Percentiles rank a stretch among this genome's conserved stretches.
Conservation (phyloP, 495 filamentous ascomycete genomes). For the Mycothermus thermophilus region DNA sequence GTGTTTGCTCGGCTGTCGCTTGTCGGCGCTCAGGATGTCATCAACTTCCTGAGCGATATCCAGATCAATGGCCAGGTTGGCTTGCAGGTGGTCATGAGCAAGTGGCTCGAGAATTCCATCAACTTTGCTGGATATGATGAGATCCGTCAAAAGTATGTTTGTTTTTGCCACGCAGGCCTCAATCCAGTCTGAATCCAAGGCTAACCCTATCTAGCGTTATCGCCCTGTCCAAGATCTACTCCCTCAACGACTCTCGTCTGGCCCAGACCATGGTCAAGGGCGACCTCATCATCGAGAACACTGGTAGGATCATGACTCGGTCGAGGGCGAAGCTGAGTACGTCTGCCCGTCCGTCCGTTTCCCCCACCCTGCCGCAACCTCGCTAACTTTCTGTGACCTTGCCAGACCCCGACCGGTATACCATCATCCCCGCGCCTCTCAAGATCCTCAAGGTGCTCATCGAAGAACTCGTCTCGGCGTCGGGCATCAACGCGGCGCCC, state of each 20-base stretch:
- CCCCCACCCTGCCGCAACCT: neutral
- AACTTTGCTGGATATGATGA: slow-evolving; percentile 95
- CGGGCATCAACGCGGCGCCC: slow-evolving; percentile 25
- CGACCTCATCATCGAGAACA: slow-evolving; percentile 70
- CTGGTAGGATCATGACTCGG: slow-evolving; percentile 81
- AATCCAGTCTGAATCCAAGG: neutral
- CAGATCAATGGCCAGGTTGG: slow-evolving; percentile 63
- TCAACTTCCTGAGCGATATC: slow-evolving; percentile 77
- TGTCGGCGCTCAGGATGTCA: slow-evolving; percentile 71
- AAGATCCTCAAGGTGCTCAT: slow-evolving; percentile 95
- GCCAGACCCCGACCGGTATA: slow-evolving; percentile 74
- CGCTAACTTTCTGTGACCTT: neutral
- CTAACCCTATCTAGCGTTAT: slow-evolving; percentile 52
- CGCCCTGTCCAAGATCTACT: slow-evolving; percentile 77
- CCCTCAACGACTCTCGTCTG: slow-evolving; percentile 70
- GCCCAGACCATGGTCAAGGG: slow-evolving; percentile 72
- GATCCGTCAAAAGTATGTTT: slow-evolving; percentile 75
- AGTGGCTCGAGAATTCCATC: slow-evolving; percentile 94
- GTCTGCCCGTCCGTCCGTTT: slow-evolving; percentile 5
- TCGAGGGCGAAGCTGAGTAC: slow-evolving; percentile 65
- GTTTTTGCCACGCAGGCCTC: neutral
- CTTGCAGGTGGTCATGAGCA: slow-evolving; percentile 72
- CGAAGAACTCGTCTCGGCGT: slow-evolving; percentile 65
- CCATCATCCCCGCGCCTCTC: slow-evolving; percentile 70
- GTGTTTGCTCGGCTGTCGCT: slow-evolving; percentile 88